Evolutionary conservation across 352 stramenopile genomes (phyloP), one percentile per base, ranked within the genome.

Genomic region (Pythium graminicola): DNA sequence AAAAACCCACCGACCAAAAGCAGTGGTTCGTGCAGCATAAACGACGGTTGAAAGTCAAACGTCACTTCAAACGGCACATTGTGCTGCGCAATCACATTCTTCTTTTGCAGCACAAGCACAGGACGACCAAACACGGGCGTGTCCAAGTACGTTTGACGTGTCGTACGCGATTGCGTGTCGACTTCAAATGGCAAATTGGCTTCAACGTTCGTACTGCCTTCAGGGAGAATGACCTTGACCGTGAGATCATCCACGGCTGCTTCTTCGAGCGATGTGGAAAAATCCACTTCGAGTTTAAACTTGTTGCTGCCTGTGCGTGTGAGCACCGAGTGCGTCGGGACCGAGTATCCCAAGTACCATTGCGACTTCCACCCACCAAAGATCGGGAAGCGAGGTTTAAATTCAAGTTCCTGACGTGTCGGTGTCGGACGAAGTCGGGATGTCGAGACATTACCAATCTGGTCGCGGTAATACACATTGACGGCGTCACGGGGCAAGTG

Each of bases 401-500:
- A 84, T 50, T 86, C 67, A 39, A 95, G 65, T 35, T 93, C 76
- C 55, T 81, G 72, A 35, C 77, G 60, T 33, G 73, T 68, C 19
- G 58, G 53, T 43, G 70, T 78, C 24, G 38, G 59, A 35, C 75
- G 80, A 39, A 95, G 54, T 11, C 70, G 71, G 31, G 85, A 95
- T 5, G 82, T 95, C 33, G 84, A 93, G 47, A 95, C 79, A 59
- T 95, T 95, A 35, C 85, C 85, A 46, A 95, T 95, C 65, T 93
- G 78, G 69, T 95, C 85, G 53, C 85, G 82, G 65, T 95, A 95
- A 71, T 95, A 95, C 40, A 95, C 78, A 55, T 92, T 92, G 8
- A 88, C 72, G 20, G 83, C 81, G 41, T 94, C 69, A 31, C 73
- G 76, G 4, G 85, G 85, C 43, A 95, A 56, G 29, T 73, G 41